These are phyloP conservation scores for Prototheca cutis DNA, from an alignment of 163 green algal species.

Conservation along the genomic window DNA sequence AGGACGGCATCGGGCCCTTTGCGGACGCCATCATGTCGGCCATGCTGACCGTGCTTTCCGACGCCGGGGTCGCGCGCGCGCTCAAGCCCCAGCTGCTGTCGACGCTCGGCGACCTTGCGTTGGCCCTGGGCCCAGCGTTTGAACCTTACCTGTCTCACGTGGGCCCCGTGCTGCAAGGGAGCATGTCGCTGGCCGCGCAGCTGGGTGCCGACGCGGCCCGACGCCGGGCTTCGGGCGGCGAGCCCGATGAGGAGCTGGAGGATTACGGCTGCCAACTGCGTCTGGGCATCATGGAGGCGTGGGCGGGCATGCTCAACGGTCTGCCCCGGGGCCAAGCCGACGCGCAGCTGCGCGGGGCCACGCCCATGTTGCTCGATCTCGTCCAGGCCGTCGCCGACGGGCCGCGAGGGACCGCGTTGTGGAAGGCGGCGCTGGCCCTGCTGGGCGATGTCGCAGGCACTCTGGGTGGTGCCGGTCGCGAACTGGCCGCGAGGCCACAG, in stretches of 20 bases:
- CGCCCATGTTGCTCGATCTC: conserved; percentile 57
- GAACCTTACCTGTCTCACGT: conserved; percentile 52
- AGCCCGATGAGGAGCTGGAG: conserved; percentile 60
- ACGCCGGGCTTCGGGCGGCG: too few species aligned
- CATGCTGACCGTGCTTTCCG: conserved; percentile 50
- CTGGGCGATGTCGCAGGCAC: conserved; percentile 61
- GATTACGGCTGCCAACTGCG: conserved; percentile 92
- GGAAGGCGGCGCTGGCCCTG: conserved; percentile 49
- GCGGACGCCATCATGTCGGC: conserved; percentile 74
- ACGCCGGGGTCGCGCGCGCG: conserved; percentile 59
- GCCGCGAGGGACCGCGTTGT: conserved; percentile 16
- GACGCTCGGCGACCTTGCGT: conserved; percentile 86
- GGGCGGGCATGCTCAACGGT: conserved; percentile 86
- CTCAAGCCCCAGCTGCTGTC: conserved; percentile 95
- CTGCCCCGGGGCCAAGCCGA: conserved; percentile 40
- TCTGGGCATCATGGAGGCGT: conserved; percentile 85
- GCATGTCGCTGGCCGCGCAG: conserved; percentile 44
- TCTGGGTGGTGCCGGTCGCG: conserved; percentile 10
- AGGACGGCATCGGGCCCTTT: conserved; percentile 66
- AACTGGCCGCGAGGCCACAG: conserved; percentile 34
- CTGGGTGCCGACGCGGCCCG: conserved; percentile 33
- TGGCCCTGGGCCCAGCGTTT: conserved; percentile 76
- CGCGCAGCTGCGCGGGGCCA: conserved; percentile 28
- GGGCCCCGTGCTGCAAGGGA: conserved; percentile 43
- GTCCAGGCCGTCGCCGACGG: conserved; percentile 38